These are phyloP conservation scores for Pogostemon cablin DNA, from an alignment of 257 asterid genomes.

Conservation along the genomic window DNA sequence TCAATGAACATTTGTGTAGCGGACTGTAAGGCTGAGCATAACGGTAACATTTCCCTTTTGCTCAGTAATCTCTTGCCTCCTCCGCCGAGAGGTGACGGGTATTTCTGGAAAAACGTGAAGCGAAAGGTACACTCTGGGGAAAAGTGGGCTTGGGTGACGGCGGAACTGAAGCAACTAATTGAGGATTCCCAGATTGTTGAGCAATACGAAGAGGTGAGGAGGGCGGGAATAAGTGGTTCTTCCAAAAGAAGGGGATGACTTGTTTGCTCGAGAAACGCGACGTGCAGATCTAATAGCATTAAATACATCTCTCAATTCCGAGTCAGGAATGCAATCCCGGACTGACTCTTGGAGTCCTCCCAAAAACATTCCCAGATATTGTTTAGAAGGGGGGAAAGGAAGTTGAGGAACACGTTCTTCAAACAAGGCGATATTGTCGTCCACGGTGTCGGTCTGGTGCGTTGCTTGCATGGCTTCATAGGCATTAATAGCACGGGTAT, in stretches of 20 bases:
- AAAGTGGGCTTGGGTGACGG: not conserved
- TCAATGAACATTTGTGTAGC: too few relatives aligned
- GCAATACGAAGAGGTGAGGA: not conserved
- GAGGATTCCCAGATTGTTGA: not conserved
- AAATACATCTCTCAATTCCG: not conserved
- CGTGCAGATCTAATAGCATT: not conserved
- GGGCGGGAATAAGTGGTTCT: too few relatives aligned
- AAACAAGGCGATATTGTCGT: not conserved
- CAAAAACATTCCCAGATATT: conserved; percentile 5
- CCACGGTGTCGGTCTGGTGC: not conserved
- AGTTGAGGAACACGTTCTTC: not conserved
- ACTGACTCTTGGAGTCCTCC: not conserved
- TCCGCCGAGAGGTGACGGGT: not conserved
- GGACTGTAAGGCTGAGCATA: too few relatives aligned
- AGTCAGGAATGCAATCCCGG: not conserved
- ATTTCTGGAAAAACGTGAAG: not conserved
- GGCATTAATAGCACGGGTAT: not conserved
- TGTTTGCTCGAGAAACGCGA: not conserved
- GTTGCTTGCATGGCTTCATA: not conserved
- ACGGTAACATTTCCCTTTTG: not conserved
- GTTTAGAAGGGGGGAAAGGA: not conserved
- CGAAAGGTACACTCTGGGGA: not conserved
- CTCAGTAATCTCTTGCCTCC: not conserved
- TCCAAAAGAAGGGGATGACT: not conserved
- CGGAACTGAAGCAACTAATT: not conserved